Percentiles rank a stretch among this genome's conserved stretches.
Conservation (phyloP, 2,329 filamentous ascomycete species). For the Talaromyces sp. region DNA sequence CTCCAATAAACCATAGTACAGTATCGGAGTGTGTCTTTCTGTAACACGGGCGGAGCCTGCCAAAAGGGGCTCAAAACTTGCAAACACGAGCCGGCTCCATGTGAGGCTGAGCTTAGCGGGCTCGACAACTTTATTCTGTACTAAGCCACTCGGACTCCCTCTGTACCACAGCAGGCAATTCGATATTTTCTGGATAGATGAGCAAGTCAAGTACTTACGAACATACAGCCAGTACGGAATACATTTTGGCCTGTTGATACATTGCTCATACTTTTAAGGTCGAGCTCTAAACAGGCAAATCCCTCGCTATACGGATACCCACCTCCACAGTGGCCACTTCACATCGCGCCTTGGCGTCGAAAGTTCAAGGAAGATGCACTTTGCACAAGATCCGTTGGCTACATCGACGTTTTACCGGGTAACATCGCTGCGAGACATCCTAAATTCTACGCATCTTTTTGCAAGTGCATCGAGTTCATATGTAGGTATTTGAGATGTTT, state of each 20-base stretch:
- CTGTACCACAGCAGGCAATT: too few species aligned
- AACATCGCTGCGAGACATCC: neutral
- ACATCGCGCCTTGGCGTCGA: neutral
- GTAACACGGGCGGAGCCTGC: neutral
- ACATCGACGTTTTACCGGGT: neutral
- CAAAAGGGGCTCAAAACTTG: neutral
- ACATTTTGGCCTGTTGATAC: too few species aligned
- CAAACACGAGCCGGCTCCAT: neutral
- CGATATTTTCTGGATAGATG: too few species aligned
- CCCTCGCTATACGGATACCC: neutral
- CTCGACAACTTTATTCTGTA: neutral
- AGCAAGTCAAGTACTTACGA: too few species aligned
- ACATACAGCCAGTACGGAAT: too few species aligned
- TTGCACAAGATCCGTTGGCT: neutral
- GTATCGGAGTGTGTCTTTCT: neutral
- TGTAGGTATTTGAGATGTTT: too few species aligned
- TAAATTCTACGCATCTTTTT: neutral
- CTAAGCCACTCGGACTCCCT: neutral
- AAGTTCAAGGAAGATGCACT: neutral
- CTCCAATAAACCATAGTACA: too few species aligned
- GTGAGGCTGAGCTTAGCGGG: constrained; percentile 1
- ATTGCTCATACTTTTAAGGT: too few species aligned
- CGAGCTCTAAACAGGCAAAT: neutral
- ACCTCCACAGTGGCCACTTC: neutral
- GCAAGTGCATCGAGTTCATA: neutral